Percentiles rank a stretch among this genome's conserved stretches.
These are phyloP conservation scores for Didymella arachidicola DNA, from an alignment of 2,329 filamentous ascomycete genomes.

Conservation along the genomic window DNA sequence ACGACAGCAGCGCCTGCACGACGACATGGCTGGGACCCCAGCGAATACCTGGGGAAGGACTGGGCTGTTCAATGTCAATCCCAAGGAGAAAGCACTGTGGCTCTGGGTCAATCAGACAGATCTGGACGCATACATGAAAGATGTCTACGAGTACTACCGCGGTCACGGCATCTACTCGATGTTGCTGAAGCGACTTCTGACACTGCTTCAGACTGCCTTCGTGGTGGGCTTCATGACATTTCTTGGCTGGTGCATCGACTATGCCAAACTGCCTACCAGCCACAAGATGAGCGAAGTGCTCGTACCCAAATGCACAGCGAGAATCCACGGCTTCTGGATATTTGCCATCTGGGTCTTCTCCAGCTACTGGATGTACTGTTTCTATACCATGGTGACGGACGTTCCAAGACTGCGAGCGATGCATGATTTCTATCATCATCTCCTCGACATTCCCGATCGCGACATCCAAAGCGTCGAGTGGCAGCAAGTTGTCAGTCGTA, in stretches of 20 bases:
- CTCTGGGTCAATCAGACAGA: conserved; percentile 92
- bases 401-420: conserved; percentile 76
- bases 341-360: conserved; percentile 83
- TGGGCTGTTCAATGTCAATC: conserved; percentile 55
- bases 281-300: conserved; percentile 68
- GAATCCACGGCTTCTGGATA: conserved; percentile 79
- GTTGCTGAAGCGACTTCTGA: conserved; percentile 72
- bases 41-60: conserved; percentile 34
- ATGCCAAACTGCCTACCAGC: conserved; percentile 71
- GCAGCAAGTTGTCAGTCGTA: conserved; percentile 85
- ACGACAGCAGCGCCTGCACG: conserved; percentile 56
- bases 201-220: conserved; percentile 82
- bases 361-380: conserved; percentile 84
- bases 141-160: conserved; percentile 86
- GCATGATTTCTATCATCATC: conserved; percentile 83
- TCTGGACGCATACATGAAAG: conserved; percentile 83
- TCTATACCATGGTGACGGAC: conserved; percentile 76
- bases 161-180: conserved; percentile 88
- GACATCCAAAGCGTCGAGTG: conserved; percentile 96
- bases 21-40: conserved; percentile 28
- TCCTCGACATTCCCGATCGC: conserved; percentile 81
- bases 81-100: conserved; percentile 84
- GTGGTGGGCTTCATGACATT: conserved; percentile 84
- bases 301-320: conserved; percentile 75
- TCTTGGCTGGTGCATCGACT: conserved; percentile 85